Percentiles rank a stretch among this genome's conserved stretches.
Evolutionary conservation across 2,329 filamentous ascomycete species (phyloP).

Genomic region (Sclerotinia subarctica): DNA sequence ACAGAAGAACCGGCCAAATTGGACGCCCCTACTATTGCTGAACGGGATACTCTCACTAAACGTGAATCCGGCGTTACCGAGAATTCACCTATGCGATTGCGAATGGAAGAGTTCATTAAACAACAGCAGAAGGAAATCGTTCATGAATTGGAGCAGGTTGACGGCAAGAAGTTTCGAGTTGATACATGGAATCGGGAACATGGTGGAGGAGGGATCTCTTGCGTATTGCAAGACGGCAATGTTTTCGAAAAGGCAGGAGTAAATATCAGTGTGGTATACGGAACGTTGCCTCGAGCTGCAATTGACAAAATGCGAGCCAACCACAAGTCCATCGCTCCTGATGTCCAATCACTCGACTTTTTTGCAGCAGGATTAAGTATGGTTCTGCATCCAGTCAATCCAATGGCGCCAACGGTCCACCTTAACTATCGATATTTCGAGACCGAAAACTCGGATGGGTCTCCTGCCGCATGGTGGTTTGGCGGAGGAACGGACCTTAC

Average conservation of each 20-base stretch:
- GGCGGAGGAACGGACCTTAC: conserved; percentile 94
- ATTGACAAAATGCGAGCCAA: conserved; percentile 92
- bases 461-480: conserved; percentile 92
- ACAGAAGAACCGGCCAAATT: conserved; percentile 42
- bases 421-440: conserved; percentile 99
- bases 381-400: conserved; percentile 90
- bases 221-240: conserved; percentile 91
- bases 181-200: conserved; percentile 87
- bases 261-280: conserved; percentile 93
- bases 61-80: conserved; percentile 71
- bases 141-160: conserved; percentile 74
- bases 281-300: conserved; percentile 78
- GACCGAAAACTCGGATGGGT: conserved; percentile 80
- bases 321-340: conserved; percentile 81
- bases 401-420: conserved; percentile 96
- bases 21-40: conserved; percentile 71
- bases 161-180: conserved; percentile 75
- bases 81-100: conserved; percentile 89
- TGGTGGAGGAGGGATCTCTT: conserved; percentile 90
- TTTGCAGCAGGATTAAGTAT: conserved; percentile 92
- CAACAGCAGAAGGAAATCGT: conserved; percentile 89
- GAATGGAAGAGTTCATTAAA: conserved; percentile 96
- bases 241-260: conserved; percentile 98
- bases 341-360: conserved; percentile 83
- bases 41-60: conserved; percentile 78